These are phyloP conservation scores for Daldinia loculata DNA, from an alignment of 495 filamentous ascomycete genomes.

Conservation along the genomic window DNA sequence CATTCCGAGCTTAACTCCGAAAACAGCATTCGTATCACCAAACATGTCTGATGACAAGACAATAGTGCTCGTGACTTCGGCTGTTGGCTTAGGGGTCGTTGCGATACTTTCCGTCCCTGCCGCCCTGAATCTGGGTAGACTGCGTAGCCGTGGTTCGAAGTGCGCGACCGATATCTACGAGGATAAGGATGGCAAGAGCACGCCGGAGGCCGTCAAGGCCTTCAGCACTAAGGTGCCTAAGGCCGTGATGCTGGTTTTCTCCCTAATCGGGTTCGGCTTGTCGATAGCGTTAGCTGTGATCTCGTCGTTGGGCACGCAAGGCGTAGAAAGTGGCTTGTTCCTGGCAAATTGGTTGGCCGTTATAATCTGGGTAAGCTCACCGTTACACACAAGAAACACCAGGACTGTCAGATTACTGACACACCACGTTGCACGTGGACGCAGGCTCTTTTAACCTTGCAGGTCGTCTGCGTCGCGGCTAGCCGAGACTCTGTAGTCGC, in stretches of 20 bases:
- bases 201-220: slow-evolving; percentile 60
- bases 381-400: slow-evolving; percentile 26
- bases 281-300: slow-evolving; percentile 57
- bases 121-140: slow-evolving; percentile 39
- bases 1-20: slow-evolving; percentile 30
- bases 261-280: slow-evolving; percentile 54
- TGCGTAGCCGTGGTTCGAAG: slow-evolving; percentile 46
- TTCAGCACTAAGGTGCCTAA: slow-evolving; percentile 63
- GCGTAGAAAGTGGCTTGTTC: slow-evolving; percentile 35
- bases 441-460: slow-evolving; percentile 56
- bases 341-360: slow-evolving; percentile 54
- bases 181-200: slow-evolving; percentile 70
- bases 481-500: slow-evolving; percentile 56
- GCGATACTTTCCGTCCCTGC: slow-evolving; percentile 52
- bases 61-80: slow-evolving; percentile 42
- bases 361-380: slow-evolving; percentile 57
- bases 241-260: slow-evolving; percentile 52
- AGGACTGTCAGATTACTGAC: slow-evolving; percentile 22
- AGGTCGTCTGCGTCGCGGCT: slow-evolving; percentile 54
- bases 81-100: slow-evolving; percentile 48
- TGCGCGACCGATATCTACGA: slow-evolving; percentile 57
- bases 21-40: slow-evolving; percentile 17
- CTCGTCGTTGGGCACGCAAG: slow-evolving; percentile 43
- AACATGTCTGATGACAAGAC: slow-evolving; percentile 45
- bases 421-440: slow-evolving; percentile 24